phyloP scores from a whole-genome alignment of 2,329 filamentous ascomycete genomes.

The Plectosphaerella plurivora region DNA sequence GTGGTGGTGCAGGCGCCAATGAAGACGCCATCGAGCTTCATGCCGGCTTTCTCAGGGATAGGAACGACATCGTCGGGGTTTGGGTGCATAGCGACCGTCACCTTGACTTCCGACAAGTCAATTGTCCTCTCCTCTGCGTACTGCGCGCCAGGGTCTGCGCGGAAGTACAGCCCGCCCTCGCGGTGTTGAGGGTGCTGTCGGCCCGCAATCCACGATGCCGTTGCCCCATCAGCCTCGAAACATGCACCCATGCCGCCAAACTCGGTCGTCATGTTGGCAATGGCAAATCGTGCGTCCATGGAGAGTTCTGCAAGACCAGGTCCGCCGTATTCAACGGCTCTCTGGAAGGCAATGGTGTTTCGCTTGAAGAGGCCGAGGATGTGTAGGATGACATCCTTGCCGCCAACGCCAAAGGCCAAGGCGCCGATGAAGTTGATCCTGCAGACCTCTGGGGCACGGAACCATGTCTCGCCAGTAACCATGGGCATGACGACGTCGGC shows the following conservation, averaged over 20 bases:
- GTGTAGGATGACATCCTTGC: conserved; percentile 41
- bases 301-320: conserved; percentile 31
- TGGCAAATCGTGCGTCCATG: conserved; percentile 39
- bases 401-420: conserved; percentile 30
- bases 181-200: conserved; percentile 24
- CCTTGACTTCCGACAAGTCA: conserved; percentile 28
- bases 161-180: conserved; percentile 26
- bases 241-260: conserved; percentile 34
- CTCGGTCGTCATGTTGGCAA: conserved; percentile 41
- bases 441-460: conserved; percentile 36
- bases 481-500: conserved; percentile 39
- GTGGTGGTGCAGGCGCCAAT: conserved; percentile 41
- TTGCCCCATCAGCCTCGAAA: conserved; percentile 32
- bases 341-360: conserved; percentile 38
- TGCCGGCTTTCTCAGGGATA: conserved; percentile 22
- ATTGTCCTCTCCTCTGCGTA: conserved; percentile 29
- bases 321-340: conserved; percentile 40
- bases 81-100: conserved; percentile 32
- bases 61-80: conserved; percentile 36
- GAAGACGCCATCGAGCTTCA: conserved; percentile 33
- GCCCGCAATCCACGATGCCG: conserved; percentile 23
- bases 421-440: conserved; percentile 32
- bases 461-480: conserved; percentile 41
- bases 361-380: conserved; percentile 36
- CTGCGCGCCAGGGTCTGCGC: conserved; percentile 27